Evolutionary conservation across 2,329 filamentous ascomycete genomes (phyloP).

Genomic region (Aspergillus pseudotamarii): DNA sequence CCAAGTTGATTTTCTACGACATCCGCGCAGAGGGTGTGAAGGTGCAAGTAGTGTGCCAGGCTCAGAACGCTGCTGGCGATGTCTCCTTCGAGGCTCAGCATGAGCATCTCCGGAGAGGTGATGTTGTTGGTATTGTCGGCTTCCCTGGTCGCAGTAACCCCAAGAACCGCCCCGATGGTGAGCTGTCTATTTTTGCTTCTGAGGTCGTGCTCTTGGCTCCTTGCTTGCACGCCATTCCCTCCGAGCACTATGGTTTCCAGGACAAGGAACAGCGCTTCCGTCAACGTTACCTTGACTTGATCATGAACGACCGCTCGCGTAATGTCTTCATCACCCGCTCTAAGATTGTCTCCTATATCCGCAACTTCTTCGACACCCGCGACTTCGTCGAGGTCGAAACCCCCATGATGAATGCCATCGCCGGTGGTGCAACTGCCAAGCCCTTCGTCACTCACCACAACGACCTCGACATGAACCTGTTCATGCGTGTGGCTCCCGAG

Average conservation of each 20-base stretch:
- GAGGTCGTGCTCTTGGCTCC: slow-evolving; percentile 86
- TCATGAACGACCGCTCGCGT: slow-evolving; percentile 89
- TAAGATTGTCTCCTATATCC: slow-evolving; percentile 86
- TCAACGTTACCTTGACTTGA: slow-evolving; percentile 90
- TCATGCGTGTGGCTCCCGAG: slow-evolving; percentile 92
- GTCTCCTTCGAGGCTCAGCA: slow-evolving; percentile 84
- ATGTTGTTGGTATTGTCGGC: slow-evolving; percentile 86
- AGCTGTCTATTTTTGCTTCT: slow-evolving; percentile 89
- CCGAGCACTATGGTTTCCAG: slow-evolving; percentile 90
- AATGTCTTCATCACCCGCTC: slow-evolving; percentile 82
- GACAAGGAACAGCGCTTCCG: slow-evolving; percentile 92
- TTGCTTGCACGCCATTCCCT: slow-evolving; percentile 84
- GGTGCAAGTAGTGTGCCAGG: slow-evolving; percentile 90
- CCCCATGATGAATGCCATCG: slow-evolving; percentile 95
- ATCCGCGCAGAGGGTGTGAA: slow-evolving; percentile 73
- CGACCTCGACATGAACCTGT: slow-evolving; percentile 91
- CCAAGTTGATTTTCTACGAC: slow-evolving; percentile 92
- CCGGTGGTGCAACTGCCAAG: slow-evolving; percentile 91
- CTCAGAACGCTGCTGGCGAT: slow-evolving; percentile 71
- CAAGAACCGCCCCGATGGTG: slow-evolving; percentile 84
- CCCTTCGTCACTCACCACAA: slow-evolving; percentile 97
- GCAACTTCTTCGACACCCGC: slow-evolving; percentile 81
- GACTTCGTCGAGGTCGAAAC: slow-evolving; percentile 96
- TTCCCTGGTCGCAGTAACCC: slow-evolving; percentile 84
- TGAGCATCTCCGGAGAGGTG: slow-evolving; percentile 83